Evolutionary conservation across 495 filamentous ascomycete genomes (phyloP), one percentile per base, ranked within the genome.

Genomic region (Tetracladium setigerum): DNA sequence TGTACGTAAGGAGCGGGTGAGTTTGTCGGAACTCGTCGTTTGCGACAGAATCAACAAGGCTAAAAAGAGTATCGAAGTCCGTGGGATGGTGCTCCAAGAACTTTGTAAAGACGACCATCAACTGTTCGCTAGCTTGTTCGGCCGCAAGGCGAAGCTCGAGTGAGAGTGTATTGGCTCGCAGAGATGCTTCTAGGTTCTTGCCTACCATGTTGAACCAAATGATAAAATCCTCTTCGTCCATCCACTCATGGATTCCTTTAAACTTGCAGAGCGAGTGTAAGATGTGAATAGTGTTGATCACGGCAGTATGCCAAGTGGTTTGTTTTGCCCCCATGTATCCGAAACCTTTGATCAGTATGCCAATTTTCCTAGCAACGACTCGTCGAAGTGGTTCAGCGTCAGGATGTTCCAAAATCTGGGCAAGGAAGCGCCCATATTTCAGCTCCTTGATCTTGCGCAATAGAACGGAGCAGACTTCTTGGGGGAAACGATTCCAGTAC

Each of bases 401-500:
- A 0, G 82, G 72, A 53, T 95, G 76, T 2, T 75, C 76, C 18
- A 97, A 71, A n/a, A 95, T 77, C 58, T 99, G 94, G 7, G 87
- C 86, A 44, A 97, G 83, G 64, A 99, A 90, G 13, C 94, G 82
- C 11, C 94, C 92, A 56, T 92, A 92, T 38, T 81, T 81, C 57
- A 86, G 72, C 46, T 97, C 86, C 45, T 83, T 79, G 46, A 96
- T 69, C 54, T 81, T 84, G 34, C 78, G 73, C 5, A 78, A 64
- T 55, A 95, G 83, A 61, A 89, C 86, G 1, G 74, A 64, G 79
- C 89, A 89, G 14, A 87, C 82, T 51, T 97, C 91, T 36, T 84
- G 80, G 0, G 92, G 87, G 58, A 95, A 99, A 15, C 85, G 77
- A 62, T 95, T 95, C 40, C 97, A 73, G 62, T 95, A 97, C 57